Percentiles rank a stretch among this genome's conserved stretches.
Evolutionary conservation across 306 rosid genomes (phyloP).

Genomic region (Carpinus viminea): DNA sequence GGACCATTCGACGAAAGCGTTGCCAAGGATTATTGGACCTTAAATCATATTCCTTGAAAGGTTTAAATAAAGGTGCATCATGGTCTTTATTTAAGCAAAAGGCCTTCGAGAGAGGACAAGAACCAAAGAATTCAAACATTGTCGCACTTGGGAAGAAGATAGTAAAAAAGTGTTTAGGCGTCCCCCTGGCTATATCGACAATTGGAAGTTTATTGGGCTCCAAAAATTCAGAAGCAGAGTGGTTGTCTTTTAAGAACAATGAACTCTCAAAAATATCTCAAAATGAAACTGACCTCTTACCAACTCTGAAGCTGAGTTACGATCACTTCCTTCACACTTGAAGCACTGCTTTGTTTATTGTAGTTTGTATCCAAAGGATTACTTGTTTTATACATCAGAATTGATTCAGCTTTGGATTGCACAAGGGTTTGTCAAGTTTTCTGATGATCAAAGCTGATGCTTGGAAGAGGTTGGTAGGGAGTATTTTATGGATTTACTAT

Average conservation of each 20-base stretch:
- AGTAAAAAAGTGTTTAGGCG: not conserved
- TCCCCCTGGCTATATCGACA: slow-evolving; percentile 18
- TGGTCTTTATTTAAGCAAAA: slow-evolving; percentile 3
- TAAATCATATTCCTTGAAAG: not conserved
- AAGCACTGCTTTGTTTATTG: slow-evolving; percentile 19
- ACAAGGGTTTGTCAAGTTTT: slow-evolving; percentile 12
- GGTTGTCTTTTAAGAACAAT: not conserved
- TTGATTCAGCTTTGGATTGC: no score
- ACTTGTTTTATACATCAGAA: rapidly evolving
- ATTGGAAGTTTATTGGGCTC: slow-evolving; percentile 15
- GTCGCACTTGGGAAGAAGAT: not conserved
- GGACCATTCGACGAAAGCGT: not conserved
- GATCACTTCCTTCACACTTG: not conserved
- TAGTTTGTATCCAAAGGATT: slow-evolving; percentile 9
- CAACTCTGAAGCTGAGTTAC: not conserved
- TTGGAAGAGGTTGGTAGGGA: not conserved
- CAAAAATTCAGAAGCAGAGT: not conserved
- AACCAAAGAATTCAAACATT: not conserved
- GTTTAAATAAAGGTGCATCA: not conserved
- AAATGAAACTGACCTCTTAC: not conserved
- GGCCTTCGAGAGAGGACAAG: slow-evolving; percentile 14
- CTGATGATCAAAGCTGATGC: not conserved
- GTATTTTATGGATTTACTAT: slow-evolving; percentile 1
- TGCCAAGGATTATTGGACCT: not conserved
- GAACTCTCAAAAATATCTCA: not conserved